Conservation (phyloP, 2,329 filamentous ascomycete species). For the Fusarium robinianum region DNA sequence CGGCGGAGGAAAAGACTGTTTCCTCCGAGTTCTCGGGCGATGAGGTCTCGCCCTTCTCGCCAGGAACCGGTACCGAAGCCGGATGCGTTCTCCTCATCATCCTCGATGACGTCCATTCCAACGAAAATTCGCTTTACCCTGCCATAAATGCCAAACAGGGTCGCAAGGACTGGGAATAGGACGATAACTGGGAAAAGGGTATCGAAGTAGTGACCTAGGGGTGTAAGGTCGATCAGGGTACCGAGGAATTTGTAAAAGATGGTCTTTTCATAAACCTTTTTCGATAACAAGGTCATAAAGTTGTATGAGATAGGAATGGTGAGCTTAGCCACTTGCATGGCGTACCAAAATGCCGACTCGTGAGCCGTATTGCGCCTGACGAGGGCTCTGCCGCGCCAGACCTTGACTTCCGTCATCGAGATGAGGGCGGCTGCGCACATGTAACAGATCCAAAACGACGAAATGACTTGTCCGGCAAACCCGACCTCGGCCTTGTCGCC, state of each 20-base stretch:
- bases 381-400: constrained; percentile 94
- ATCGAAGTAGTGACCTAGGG: constrained; percentile 82
- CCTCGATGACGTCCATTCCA: constrained; percentile 73
- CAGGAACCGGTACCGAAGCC: constrained; percentile 80
- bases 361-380: constrained; percentile 89
- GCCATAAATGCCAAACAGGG: constrained; percentile 87
- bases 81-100: constrained; percentile 66
- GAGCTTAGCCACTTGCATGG: constrained; percentile 86
- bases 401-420: constrained; percentile 88
- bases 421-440: constrained; percentile 91
- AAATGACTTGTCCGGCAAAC: constrained; percentile 83
- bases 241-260: constrained; percentile 90
- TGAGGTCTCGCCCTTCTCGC: constrained; percentile 89
- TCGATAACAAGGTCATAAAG: constrained; percentile 87
- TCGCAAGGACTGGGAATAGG: constrained; percentile 81
- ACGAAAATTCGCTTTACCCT: constrained; percentile 80
- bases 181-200: constrained; percentile 88
- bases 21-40: constrained; percentile 81
- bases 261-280: constrained; percentile 72
- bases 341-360: constrained; percentile 95
- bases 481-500: constrained; percentile 75
- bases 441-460: constrained; percentile 88
- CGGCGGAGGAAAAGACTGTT: constrained; percentile 58
- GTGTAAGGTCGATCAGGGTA: constrained; percentile 78
- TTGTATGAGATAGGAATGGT: constrained; percentile 95